These are phyloP conservation scores for Petrea volubilis DNA, from an alignment of 257 asterid genomes.

Conservation along the genomic window DNA sequence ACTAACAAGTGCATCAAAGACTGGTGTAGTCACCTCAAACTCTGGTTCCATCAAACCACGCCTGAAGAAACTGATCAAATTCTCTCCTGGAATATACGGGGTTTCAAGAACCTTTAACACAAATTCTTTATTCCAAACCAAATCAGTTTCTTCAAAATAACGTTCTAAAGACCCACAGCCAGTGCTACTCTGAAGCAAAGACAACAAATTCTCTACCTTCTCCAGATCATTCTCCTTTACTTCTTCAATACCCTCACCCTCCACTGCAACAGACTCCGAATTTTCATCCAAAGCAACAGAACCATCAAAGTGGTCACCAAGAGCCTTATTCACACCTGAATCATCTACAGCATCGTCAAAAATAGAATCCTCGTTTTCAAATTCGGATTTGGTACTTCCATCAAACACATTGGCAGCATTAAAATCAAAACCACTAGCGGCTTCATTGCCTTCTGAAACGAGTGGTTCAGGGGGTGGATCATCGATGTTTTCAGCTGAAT, in stretches of 20 bases:
- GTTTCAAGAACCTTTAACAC: conserved; percentile 64
- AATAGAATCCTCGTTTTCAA: conserved; percentile 29
- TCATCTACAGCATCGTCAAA: conserved; percentile 21
- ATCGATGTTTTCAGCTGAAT: conserved; percentile 35
- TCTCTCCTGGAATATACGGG: conserved; percentile 53
- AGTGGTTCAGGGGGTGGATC: conserved; percentile 25
- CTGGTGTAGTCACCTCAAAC: conserved; percentile 33
- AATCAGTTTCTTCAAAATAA: conserved; percentile 44
- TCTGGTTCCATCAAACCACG: conserved; percentile 56
- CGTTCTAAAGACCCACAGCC: conserved; percentile 47
- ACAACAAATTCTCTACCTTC: conserved; percentile 60
- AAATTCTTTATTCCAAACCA: conserved; percentile 59
- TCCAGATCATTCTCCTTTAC: conserved; percentile 44
- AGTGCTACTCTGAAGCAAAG: conserved; percentile 65
- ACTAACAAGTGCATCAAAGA: conserved; percentile 50
- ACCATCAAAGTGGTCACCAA: conserved; percentile 25
- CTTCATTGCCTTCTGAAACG: conserved; percentile 23
- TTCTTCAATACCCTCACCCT: conserved; percentile 32
- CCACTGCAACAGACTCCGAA: conserved; percentile 15
- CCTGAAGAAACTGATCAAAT: conserved; percentile 59
- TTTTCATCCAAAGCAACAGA: conserved; percentile 24
- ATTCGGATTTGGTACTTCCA: conserved; percentile 14
- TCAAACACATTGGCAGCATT: conserved; percentile 29
- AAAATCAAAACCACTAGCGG: conserved; percentile 26
- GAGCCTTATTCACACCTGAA: conserved; percentile 23